Evolutionary conservation across 1,284 basidiomycete genomes (phyloP), one percentile per base, ranked within the genome.

Genomic region (Apiotrichum siamense): DNA sequence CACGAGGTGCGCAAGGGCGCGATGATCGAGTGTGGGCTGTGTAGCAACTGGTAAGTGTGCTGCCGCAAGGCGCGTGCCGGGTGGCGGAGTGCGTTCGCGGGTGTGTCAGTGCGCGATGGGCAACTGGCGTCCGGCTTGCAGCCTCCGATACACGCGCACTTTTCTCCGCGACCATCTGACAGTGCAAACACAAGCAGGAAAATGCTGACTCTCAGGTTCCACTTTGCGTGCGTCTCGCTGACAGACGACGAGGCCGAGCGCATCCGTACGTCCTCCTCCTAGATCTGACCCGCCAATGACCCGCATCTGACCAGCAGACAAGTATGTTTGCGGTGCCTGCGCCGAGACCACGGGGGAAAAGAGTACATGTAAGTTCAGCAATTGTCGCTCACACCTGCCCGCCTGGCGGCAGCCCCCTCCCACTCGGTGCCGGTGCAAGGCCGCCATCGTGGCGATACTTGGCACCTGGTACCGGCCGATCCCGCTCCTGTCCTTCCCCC

Each of bases 11-110:
- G 54, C 9, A 52, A 55, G 3, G 63, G 64, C n/a, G 58, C 65
- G 3, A 72, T 72, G 70, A 70, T 72, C n/a, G 63, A 72, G 57
- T 72, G 70, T 50, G 66, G 55, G 15, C 55, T 60, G 31, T 72
- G 70, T 49, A 59, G 61, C 23, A 62, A 72, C 44, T 72, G 70
- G 70, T 70, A 43, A 49, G 69, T 63, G 15, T 20, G 39, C 12
- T 5, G 39, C 5, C 15, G 15, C 11, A 20, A 5, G 41, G 6
- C 23, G 15, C 7, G 39, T 25, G 20, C 26, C n/a, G n/a, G n/a
- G n/a, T n/a, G n/a, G n/a, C n/a, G n/a, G n/a, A n/a, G n/a, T n/a
- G n/a, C n/a, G n/a, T n/a, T n/a, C n/a, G n/a, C n/a, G n/a, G n/a
- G n/a, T n/a, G n/a, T n/a, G n/a, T n/a, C n/a, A n/a, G n/a, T n/a